phyloP scores from a whole-genome alignment of 257 asterid genomes.

The Gentiana macrophylla region DNA sequence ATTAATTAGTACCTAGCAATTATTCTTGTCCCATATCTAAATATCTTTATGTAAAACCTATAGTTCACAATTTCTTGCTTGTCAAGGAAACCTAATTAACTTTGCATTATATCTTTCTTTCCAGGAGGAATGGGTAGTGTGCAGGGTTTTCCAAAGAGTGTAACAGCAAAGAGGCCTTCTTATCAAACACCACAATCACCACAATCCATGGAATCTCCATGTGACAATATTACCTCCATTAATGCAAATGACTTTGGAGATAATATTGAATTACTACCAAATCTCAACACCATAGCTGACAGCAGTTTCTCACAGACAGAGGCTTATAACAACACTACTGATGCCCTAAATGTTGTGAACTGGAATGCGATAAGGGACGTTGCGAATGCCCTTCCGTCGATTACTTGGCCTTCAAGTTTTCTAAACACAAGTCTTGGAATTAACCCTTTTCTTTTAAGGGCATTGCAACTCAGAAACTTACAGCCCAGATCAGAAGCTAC shows the following conservation, averaged over 20 bases:
- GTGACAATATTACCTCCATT: slow-evolving; percentile 20
- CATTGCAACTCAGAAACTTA: slow-evolving; percentile 47
- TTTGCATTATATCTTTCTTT: background rate
- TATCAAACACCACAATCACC: slow-evolving; percentile 47
- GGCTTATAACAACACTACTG: slow-evolving; percentile 8
- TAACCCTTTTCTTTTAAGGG: slow-evolving; percentile 56
- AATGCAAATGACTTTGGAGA: slow-evolving; percentile 40
- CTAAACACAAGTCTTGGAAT: slow-evolving; percentile 32
- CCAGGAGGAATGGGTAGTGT: slow-evolving; percentile 90
- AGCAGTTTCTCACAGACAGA: slow-evolving; percentile 13
- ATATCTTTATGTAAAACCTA: too few species aligned
- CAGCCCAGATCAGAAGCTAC: slow-evolving; percentile 7
- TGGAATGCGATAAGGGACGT: slow-evolving; percentile 26
- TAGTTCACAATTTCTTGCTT: too few species aligned
- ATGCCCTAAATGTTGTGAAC: slow-evolving; percentile 14
- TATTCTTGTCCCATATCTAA: too few species aligned
- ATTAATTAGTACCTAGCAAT: too few species aligned
- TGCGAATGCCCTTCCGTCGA: slow-evolving; percentile 26
- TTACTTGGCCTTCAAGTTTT: slow-evolving; percentile 43
- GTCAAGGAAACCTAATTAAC: background rate
- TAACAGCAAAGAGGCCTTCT: slow-evolving; percentile 35
- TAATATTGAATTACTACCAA: slow-evolving; percentile 28
- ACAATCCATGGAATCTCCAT: slow-evolving; percentile 49
- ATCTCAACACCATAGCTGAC: slow-evolving; percentile 17
- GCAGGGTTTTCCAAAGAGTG: slow-evolving; percentile 67